phyloP scores from a whole-genome alignment of 1,284 basidiomycete species.

The Apiotrichum akiyoshidainum region DNA sequence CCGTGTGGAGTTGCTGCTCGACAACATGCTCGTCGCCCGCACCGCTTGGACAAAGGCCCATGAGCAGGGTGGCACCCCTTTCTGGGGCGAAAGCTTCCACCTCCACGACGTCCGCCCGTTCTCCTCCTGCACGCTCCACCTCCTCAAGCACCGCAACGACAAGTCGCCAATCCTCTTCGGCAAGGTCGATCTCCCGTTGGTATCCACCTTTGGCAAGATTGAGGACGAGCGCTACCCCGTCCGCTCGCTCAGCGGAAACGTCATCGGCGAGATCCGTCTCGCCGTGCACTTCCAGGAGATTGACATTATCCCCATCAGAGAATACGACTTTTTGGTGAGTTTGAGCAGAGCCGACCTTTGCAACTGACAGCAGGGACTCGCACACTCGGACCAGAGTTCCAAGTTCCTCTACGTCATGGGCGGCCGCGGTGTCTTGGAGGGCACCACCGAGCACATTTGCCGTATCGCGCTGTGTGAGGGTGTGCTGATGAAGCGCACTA shows the following conservation, averaged over 20 bases:
- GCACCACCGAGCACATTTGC: slow-evolving; percentile 16
- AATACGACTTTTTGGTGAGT: slow-evolving; percentile 17
- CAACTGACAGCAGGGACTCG: not conserved
- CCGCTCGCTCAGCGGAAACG: slow-evolving; percentile 15
- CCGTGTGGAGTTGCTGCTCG: slow-evolving; percentile 27
- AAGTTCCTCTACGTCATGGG: slow-evolving; percentile 20
- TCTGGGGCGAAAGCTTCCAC: slow-evolving; percentile 32
- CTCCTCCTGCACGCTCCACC: slow-evolving; percentile 25
- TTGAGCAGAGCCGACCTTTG: not conserved
- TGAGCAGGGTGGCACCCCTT: slow-evolving; percentile 20
- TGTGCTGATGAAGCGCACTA: slow-evolving; percentile 17
- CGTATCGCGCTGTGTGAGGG: slow-evolving; percentile 26
- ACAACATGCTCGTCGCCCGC: slow-evolving; percentile 23
- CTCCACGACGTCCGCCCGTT: slow-evolving; percentile 24
- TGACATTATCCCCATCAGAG: slow-evolving; percentile 13
- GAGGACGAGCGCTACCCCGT: slow-evolving; percentile 36
- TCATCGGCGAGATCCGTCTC: slow-evolving; percentile 36
- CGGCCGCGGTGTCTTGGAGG: slow-evolving; percentile 18
- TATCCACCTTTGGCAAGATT: slow-evolving; percentile 19
- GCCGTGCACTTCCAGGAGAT: slow-evolving; percentile 26
- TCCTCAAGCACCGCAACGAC: slow-evolving; percentile 11
- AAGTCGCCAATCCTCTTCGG: slow-evolving; percentile 22
- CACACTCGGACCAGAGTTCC: slow-evolving; percentile 1
- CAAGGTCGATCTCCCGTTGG: slow-evolving; percentile 26
- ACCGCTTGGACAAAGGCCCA: slow-evolving; percentile 29